Conservation (phyloP, 495 filamentous ascomycete species). For the Chlorociboria aeruginascens region DNA sequence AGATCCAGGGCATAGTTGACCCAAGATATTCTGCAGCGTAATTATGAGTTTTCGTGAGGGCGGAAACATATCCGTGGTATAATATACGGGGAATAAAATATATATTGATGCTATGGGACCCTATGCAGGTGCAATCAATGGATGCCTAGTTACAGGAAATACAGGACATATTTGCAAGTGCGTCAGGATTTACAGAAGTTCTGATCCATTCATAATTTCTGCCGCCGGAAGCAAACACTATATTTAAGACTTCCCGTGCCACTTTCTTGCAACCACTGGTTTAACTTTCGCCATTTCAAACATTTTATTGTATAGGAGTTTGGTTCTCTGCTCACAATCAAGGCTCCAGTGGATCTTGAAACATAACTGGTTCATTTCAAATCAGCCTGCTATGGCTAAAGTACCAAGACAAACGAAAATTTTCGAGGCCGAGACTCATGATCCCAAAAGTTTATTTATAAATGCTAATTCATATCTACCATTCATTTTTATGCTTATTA, state of each 20-base stretch:
- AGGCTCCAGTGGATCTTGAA: no score
- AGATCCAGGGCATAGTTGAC: constrained; percentile 17
- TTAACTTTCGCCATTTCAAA: no score
- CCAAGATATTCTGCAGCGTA: constrained; percentile 7
- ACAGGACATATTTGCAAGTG: no score
- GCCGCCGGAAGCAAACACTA: no score
- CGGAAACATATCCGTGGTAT: constrained; percentile 15
- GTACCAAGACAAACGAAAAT: constrained; percentile 8
- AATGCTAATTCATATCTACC: not conserved
- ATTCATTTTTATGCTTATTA: constrained; percentile 9
- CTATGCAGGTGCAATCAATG: constrained; percentile 16
- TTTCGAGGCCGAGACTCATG: not conserved
- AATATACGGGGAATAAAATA: constrained; percentile 15
- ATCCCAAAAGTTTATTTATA: constrained; percentile 4
- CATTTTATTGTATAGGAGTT: no score
- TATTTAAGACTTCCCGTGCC: no score
- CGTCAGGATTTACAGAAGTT: no score
- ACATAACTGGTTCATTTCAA: constrained; percentile 4
- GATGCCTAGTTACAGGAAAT: constrained; percentile 15
- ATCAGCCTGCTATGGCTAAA: constrained; percentile 17
- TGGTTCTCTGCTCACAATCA: no score
- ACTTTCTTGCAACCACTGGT: no score
- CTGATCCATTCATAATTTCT: no score
- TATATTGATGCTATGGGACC: constrained; percentile 18
- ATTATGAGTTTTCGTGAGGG: constrained; percentile 19